Base-by-base conservation (phyloP, 768 basidiomycete genomes). In the Coprinopsis marcescibilis region DNA sequence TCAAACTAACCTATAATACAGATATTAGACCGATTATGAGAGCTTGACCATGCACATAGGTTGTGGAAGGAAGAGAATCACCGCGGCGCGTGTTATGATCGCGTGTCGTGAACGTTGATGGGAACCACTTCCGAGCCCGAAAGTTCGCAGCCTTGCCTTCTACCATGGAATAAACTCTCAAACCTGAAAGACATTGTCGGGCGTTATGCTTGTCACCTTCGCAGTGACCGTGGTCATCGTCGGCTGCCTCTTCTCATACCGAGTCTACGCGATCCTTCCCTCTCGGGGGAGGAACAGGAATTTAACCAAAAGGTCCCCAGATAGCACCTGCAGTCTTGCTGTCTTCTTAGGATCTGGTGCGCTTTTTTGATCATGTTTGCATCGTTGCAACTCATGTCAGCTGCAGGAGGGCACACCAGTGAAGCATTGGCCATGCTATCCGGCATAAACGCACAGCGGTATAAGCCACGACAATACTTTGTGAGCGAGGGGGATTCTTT, bases 331-430 rank as follows among this genome's bases (percentile, higher is more conserved):
- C 44, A 68, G 61, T 29, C 65, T 96, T 13, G 92, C 88, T 3
- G 79, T 96, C 43, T 96, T 97, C 58, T 77, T 98, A 11, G 95
- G 95, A 48, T 98, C 95, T 61, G 94, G 94, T 88, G 57, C 58
- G 72, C 64, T 44, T 24, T 40, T 49, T 49, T 43, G 45, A 25
- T 39, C 10, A 27, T 17, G 20, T 42, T 43, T 33, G 35, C 35
- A 4, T 14, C 29, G 17, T 26, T 24, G 21, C 27, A 32, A 24
- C 35, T 15, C 32, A 48, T 41, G 24, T 48, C 36, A 21, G 20
- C 20, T 3, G 26, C 59, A 97, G 95, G 96, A 36, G 96, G 96
- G 0, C 96, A 99, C 66, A 96, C 93, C 13, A 81, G 77, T 51
- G 96, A 99, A 70, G 86, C 84, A 34, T 64, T 95, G 52, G 70